A percentile compares a stretch with the other conserved stretches of the same genome.
phyloP scores from a whole-genome alignment of 2,329 filamentous ascomycete species.

The Teratosphaeria epicoccoides region DNA sequence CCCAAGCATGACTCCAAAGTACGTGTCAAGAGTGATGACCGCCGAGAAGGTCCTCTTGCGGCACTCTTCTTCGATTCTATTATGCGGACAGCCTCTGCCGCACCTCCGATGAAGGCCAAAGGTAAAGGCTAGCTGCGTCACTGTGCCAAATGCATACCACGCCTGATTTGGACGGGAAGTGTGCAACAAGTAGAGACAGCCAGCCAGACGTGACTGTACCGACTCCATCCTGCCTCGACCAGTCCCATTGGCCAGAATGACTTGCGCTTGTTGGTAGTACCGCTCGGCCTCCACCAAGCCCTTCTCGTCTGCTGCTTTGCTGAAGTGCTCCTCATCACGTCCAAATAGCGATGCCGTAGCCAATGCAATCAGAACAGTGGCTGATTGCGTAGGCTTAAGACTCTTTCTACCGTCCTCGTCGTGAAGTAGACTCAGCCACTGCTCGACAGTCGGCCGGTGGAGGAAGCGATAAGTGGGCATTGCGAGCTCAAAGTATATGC shows the following conservation, averaged over 20 bases:
- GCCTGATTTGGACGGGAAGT: constrained; percentile 28
- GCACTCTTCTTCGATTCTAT: constrained; percentile 22
- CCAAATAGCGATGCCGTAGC: constrained; percentile 34
- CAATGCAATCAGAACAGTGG: constrained; percentile 43
- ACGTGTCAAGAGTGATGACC: constrained; percentile 30
- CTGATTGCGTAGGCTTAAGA: constrained; percentile 34
- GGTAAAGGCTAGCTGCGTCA: constrained; percentile 27
- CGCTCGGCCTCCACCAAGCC: constrained; percentile 19
- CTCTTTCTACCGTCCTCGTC: constrained; percentile 28
- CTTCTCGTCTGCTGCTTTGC: constrained; percentile 10
- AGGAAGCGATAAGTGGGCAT: constrained; percentile 36
- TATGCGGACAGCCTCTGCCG: constrained; percentile 10
- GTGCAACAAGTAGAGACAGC: constrained; percentile 31
- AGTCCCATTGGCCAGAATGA: constrained; percentile 13
- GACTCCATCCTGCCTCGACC: constrained; percentile 22
- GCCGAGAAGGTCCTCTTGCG: constrained; percentile 30
- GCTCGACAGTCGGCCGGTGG: constrained; percentile 33
- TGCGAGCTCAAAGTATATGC: constrained; percentile 35
- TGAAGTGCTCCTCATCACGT: constrained; percentile 24
- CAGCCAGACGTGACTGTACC: constrained; percentile 32
- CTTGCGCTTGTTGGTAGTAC: constrained; percentile 17
- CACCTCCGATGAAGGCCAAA: constrained; percentile 27
- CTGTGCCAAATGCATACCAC: constrained; percentile 30
- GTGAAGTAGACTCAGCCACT: constrained; percentile 39
- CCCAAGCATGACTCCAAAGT: constrained; percentile 30